Base-by-base conservation (phyloP, 2,329 filamentous ascomycete genomes). In the Aspergillus awamori region DNA sequence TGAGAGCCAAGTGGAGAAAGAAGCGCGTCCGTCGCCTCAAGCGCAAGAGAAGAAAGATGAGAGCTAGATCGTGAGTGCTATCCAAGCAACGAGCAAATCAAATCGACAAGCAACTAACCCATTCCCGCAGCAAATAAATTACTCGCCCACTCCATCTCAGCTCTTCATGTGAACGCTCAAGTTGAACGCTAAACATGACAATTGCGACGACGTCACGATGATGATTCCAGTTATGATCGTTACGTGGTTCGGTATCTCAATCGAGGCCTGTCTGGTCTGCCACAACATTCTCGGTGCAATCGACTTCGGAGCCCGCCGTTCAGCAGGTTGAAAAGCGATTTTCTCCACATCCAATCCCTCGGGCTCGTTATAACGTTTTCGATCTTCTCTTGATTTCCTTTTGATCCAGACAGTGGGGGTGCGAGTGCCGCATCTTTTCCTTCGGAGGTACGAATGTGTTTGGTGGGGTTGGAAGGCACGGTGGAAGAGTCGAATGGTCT, bases 31-130 rank as follows among this genome's bases (percentile, higher is more conserved):
- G 95, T 79, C 90, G 95, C 84, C 92, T 99, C 83, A 98, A 98
- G 91, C 90, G 93, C 81, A 99, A 99, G 93, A 93, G 95, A 86
- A 96, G 95, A 93, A 99, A 99, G 94, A 97, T 95, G 85, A 89
- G 95, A 82, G 95, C 94, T 77, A 86, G 95, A 86, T 93, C 89
- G 95, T 98, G 87, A 87, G 93, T 83, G 67, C 30, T 36, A 30
- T 20, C 1, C 22, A 49, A 5, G 3, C 39, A 39, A 30, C 8
- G 45, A 57, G 49, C 8, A 33, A 38, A 57, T 20, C 41, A 20
- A 28, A 58, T 54, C 36, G 20, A 39, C 26, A 24, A 48, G 58
- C 62, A 57, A 67, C 52, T 51, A 5, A 13, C 80, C 81, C 74
- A 83, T 71, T 62, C 11, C 7, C 70, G 43, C 74, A 89, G 87